phyloP scores from a whole-genome alignment of 2,329 filamentous ascomycete genomes.

The Epichloe gansuensis region DNA sequence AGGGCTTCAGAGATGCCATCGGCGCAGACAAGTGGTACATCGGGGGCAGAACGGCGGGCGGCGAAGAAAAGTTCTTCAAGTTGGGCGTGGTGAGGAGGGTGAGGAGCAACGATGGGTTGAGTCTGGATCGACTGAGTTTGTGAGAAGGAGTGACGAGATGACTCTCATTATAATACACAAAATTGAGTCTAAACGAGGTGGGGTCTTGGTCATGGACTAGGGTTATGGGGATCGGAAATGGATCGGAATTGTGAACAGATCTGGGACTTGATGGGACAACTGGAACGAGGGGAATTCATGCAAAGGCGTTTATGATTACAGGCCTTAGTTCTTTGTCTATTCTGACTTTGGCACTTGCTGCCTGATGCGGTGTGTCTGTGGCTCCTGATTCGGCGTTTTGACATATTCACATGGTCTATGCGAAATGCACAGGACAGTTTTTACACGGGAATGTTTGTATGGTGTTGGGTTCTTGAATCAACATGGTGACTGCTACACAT shows the following conservation, averaged over 20 bases:
- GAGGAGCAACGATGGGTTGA: conserved; percentile 61
- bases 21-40: conserved; percentile 75
- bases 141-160: conserved; percentile 26
- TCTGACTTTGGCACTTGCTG: neutral
- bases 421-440: neutral
- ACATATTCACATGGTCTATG: neutral
- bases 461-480: neutral
- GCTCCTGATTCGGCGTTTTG: neutral
- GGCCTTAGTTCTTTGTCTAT: neutral
- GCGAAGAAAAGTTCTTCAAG: conserved; percentile 76
- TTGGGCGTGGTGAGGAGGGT: conserved; percentile 63
- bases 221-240: neutral
- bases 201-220: neutral
- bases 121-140: conserved; percentile 63
- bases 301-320: conserved; percentile 1
- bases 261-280: neutral
- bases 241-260: conserved; percentile 1
- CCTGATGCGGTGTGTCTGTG: neutral
- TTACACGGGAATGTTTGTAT: neutral
- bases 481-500: too few species aligned
- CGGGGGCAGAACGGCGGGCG: conserved; percentile 59
- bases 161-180: neutral
- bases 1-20: conserved; percentile 62
- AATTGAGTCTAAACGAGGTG: neutral
- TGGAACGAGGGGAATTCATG: neutral